Evolutionary conservation across 495 filamentous ascomycete species (phyloP).

Genomic region (Annulohypoxylon stygium): DNA sequence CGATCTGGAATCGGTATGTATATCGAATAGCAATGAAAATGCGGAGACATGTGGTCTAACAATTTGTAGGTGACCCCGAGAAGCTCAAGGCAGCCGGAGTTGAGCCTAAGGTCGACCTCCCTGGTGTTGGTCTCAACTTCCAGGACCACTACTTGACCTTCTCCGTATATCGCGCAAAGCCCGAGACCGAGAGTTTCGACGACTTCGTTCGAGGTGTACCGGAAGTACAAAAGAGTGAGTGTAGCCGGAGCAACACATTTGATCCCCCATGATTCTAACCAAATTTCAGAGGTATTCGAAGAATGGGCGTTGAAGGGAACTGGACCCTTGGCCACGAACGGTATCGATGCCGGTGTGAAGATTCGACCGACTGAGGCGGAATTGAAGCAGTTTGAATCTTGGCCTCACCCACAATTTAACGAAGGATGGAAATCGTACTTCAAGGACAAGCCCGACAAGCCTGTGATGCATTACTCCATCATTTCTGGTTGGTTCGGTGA

Average conservation of each 20-base stretch:
- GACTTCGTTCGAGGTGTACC: slow-evolving; percentile 83
- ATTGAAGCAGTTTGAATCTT: slow-evolving; percentile 73
- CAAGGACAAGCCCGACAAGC: slow-evolving; percentile 87
- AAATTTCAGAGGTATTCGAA: slow-evolving; percentile 66
- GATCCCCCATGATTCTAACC: slow-evolving; percentile 16
- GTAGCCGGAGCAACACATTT: not conserved
- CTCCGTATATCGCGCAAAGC: slow-evolving; percentile 80
- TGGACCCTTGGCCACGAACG: slow-evolving; percentile 84
- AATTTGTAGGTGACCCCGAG: slow-evolving; percentile 67
- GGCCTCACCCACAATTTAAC: slow-evolving; percentile 76
- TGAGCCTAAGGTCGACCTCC: slow-evolving; percentile 79
- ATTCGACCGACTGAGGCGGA: slow-evolving; percentile 79
- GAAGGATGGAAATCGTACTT: slow-evolving; percentile 84
- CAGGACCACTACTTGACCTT: slow-evolving; percentile 90
- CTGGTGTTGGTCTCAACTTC: slow-evolving; percentile 85
- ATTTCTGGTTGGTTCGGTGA: slow-evolving; percentile 77
- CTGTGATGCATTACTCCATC: slow-evolving; percentile 84
- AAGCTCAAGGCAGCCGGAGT: slow-evolving; percentile 79
- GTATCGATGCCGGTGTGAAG: slow-evolving; percentile 87
- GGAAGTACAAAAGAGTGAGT: slow-evolving; percentile 71
- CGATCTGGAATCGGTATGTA: slow-evolving; percentile 71
- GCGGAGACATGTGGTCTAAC: slow-evolving; percentile 28
- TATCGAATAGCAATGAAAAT: not conserved
- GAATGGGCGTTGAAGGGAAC: slow-evolving; percentile 86
- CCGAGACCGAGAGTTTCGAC: slow-evolving; percentile 81